Percentiles rank a stretch among this genome's conserved stretches.
Evolutionary conservation across 768 basidiomycete species (phyloP).

Genomic region (Psilocybe subaeruginosa): DNA sequence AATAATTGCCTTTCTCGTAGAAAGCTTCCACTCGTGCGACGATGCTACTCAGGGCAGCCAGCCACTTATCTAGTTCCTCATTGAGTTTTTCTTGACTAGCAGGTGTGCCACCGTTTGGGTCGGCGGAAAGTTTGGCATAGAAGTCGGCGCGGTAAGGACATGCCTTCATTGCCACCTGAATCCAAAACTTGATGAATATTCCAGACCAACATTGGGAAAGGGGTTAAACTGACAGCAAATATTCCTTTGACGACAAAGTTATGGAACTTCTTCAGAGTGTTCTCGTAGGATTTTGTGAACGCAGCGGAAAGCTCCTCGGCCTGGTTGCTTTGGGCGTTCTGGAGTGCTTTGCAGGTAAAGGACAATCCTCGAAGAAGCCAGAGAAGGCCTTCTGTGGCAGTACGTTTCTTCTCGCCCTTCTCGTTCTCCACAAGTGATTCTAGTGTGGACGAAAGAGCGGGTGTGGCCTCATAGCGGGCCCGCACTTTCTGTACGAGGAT

Average conservation of each 20-base stretch:
- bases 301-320: conserved; percentile 65
- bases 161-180: conserved; percentile 64
- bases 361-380: conserved; percentile 92
- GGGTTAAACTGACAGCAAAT: conserved; percentile 48
- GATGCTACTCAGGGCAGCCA: conserved; percentile 60
- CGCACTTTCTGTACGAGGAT: conserved; percentile 77
- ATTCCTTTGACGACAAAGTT: conserved; percentile 73
- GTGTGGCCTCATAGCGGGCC: conserved; percentile 70
- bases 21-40: conserved; percentile 58
- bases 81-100: conserved; percentile 53
- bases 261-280: conserved; percentile 84
- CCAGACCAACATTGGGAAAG: neutral
- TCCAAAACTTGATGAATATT: neutral
- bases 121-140: conserved; percentile 66
- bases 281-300: conserved; percentile 83
- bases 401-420: conserved; percentile 82
- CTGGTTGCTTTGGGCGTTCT: conserved; percentile 68
- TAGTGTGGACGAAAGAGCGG: conserved; percentile 71
- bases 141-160: conserved; percentile 71
- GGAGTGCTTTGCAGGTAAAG: conserved; percentile 86
- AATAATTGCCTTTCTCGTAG: conserved; percentile 63
- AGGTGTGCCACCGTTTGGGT: conserved; percentile 53
- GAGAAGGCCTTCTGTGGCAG: conserved; percentile 88
- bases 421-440: conserved; percentile 86
- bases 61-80: conserved; percentile 66